Conservation (phyloP, 495 filamentous ascomycete species). For the Penicillium nucicola region DNA sequence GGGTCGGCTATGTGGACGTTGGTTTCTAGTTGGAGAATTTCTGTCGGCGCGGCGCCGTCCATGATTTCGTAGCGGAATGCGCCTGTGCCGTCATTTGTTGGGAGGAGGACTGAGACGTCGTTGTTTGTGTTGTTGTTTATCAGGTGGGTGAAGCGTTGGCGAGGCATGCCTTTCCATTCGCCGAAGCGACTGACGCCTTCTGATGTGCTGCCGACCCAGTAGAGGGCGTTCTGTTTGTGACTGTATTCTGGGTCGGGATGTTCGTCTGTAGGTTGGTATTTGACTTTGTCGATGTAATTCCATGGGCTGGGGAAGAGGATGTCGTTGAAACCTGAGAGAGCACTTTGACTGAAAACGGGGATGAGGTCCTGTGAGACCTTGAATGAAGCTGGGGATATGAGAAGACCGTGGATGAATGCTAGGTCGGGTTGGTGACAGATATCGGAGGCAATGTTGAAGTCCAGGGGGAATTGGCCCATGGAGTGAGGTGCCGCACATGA, state of each 20-base stretch:
- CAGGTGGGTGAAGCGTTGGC: conserved; percentile 55
- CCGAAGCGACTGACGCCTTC: conserved; percentile 53
- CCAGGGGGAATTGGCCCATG: conserved; percentile 58
- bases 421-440: conserved; percentile 82
- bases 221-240: conserved; percentile 45
- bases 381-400: conserved; percentile 61
- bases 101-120: conserved; percentile 41
- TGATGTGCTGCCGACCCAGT: conserved; percentile 54
- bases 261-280: conserved; percentile 35
- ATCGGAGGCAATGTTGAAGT: conserved; percentile 63
- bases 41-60: conserved; percentile 26
- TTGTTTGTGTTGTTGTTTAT: conserved; percentile 49
- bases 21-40: conserved; percentile 27
- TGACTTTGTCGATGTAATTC: conserved; percentile 50
- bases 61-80: conserved; percentile 40
- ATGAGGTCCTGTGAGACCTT: conserved; percentile 60
- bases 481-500: conserved; percentile 65
- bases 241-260: conserved; percentile 38
- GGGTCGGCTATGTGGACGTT: conserved; percentile 48
- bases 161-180: conserved; percentile 57
- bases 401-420: conserved; percentile 66
- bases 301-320: conserved; percentile 46
- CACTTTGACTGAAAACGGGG: conserved; percentile 73
- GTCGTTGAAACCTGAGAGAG: conserved; percentile 54
- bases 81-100: conserved; percentile 13